Evolutionary conservation across 192 early-diverging fungal species (phyloP), one percentile per base, ranked within the genome.

Genomic region (Coemansia sp.): DNA sequence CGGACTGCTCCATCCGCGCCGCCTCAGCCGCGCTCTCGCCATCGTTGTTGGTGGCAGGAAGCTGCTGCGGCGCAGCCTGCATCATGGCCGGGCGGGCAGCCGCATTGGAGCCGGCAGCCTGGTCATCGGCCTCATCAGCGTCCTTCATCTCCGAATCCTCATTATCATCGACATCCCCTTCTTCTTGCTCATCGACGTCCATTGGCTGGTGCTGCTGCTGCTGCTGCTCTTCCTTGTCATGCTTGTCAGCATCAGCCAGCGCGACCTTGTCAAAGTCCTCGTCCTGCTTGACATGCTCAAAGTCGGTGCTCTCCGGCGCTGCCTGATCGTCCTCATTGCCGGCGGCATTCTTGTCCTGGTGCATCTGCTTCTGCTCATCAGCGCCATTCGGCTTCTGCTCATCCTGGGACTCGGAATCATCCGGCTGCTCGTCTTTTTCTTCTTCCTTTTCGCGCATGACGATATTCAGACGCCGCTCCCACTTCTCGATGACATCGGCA

Each of bases 401-500:
- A 40, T 3, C 60, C 57, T 29, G 69, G 36, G 36, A 11, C 36
- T 38, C 10, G 5, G 36, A 5, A 11, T 38, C 36, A 5, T 1
- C 36, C 10, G 36, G 66, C 36, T 68, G 67, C 14, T 69, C 57
- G 42, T 50, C 68, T 48, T 85, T 66, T 17, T 88, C 75, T 0
- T 89, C 81, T 34, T 85, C 73, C 2, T 89, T 86, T 5, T 80
- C 77, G 64, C 91, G 92, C 58, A 86, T 80, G 29, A 94, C 71
- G 67, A 90, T 82, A 56, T 92, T 84, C 25, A 99, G 77, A 18
- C 94, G 86, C 29, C 91, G 88, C 75, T 89, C 90, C 96, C 96
- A 99, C 71, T 92, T 91, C 75, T 96, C 91, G 56, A 94, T 79
- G 16, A 95, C 94, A 70, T 97, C 94, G 20, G 95, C 97, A 33